Percentiles rank a stretch among this genome's conserved stretches.
These are phyloP conservation scores for Conoideocrella luteorostrata DNA, from an alignment of 2,329 filamentous ascomycete species.

Conservation along the genomic window DNA sequence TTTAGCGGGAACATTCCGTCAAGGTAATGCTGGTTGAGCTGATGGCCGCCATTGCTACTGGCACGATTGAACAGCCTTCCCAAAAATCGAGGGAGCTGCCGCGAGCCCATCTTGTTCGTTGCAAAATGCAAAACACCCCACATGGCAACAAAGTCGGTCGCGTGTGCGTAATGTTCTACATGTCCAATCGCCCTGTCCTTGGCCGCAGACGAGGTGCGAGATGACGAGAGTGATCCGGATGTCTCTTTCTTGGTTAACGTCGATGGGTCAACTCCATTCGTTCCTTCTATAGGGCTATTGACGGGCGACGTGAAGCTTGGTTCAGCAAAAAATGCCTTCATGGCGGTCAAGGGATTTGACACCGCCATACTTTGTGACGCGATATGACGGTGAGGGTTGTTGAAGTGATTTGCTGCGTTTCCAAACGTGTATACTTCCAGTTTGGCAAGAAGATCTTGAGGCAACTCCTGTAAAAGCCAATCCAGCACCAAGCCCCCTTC, in stretches of 20 bases:
- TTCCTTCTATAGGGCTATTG: slow-evolving; percentile 15
- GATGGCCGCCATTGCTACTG: slow-evolving; percentile 46
- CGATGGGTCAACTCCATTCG: slow-evolving; percentile 10
- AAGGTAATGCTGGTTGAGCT: slow-evolving; percentile 55
- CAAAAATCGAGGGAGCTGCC: slow-evolving; percentile 52
- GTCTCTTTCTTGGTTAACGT: slow-evolving; percentile 15
- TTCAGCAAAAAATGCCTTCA: slow-evolving; percentile 29
- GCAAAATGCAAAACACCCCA: slow-evolving; percentile 70
- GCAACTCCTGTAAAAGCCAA: slow-evolving; percentile 67
- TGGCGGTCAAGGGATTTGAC: slow-evolving; percentile 27
- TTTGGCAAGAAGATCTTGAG: slow-evolving; percentile 57
- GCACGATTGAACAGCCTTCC: slow-evolving; percentile 54
- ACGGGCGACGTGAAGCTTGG: slow-evolving; percentile 23
- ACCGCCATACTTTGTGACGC: slow-evolving; percentile 33
- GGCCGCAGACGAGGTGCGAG: slow-evolving; percentile 29
- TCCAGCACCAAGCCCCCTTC: slow-evolving; percentile 68
- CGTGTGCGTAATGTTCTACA: slow-evolving; percentile 76
- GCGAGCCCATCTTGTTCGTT: slow-evolving; percentile 32
- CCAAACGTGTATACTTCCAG: slow-evolving; percentile 76
- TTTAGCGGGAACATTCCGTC: slow-evolving; percentile 54
- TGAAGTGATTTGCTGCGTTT: slow-evolving; percentile 74
- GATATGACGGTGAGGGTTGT: slow-evolving; percentile 59
- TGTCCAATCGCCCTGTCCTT: slow-evolving; percentile 54
- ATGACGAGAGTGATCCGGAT: slow-evolving; percentile 22
- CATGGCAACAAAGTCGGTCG: slow-evolving; percentile 64